Evolutionary conservation across 163 green algal genomes (phyloP).

Genomic region (Scenedesmus sp.): DNA sequence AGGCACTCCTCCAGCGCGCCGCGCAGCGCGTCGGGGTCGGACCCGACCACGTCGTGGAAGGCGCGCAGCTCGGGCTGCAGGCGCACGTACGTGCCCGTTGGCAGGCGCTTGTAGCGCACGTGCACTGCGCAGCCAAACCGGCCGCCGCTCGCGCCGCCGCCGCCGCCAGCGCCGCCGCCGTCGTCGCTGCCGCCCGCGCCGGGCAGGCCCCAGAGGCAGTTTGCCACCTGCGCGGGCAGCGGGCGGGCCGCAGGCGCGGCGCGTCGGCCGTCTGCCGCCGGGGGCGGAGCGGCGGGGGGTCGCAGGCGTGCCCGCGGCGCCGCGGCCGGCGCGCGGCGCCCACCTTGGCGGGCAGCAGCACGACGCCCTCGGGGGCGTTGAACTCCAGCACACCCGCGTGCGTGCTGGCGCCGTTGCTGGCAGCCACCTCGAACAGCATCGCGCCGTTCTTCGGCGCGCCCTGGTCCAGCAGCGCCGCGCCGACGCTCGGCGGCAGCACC

Average conservation of each 20-base stretch:
- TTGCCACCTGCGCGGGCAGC: too few species aligned
- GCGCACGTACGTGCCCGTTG: slow-evolving; percentile 64
- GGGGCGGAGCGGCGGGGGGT: too few species aligned
- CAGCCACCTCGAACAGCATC: slow-evolving; percentile 77
- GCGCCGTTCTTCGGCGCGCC: slow-evolving; percentile 60
- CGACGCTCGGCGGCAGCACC: slow-evolving; percentile 69
- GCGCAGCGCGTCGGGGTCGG: slow-evolving; percentile 51
- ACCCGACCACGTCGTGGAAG: slow-evolving; percentile 77
- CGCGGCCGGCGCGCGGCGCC: too few species aligned
- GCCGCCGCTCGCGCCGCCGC: neutral
- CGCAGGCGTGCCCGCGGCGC: too few species aligned
- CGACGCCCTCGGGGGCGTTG: slow-evolving; percentile 74
- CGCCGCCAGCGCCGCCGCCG: slow-evolving; percentile 11
- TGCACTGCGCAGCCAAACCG: slow-evolving; percentile 57
- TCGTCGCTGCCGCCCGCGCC: neutral
- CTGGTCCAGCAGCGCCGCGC: slow-evolving; percentile 64
- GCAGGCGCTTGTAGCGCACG: slow-evolving; percentile 71
- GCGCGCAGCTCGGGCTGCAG: slow-evolving; percentile 77
- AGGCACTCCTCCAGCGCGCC: slow-evolving; percentile 78
- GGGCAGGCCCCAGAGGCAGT: slow-evolving; percentile 63
- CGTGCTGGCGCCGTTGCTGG: slow-evolving; percentile 42
- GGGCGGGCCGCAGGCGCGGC: too few species aligned
- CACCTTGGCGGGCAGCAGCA: slow-evolving; percentile 76
- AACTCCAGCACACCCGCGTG: slow-evolving; percentile 82
- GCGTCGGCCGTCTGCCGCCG: too few species aligned